Evolutionary conservation across 1,284 basidiomycete species (phyloP), one percentile per base, ranked within the genome.

Genomic region (Mycena citricolor): DNA sequence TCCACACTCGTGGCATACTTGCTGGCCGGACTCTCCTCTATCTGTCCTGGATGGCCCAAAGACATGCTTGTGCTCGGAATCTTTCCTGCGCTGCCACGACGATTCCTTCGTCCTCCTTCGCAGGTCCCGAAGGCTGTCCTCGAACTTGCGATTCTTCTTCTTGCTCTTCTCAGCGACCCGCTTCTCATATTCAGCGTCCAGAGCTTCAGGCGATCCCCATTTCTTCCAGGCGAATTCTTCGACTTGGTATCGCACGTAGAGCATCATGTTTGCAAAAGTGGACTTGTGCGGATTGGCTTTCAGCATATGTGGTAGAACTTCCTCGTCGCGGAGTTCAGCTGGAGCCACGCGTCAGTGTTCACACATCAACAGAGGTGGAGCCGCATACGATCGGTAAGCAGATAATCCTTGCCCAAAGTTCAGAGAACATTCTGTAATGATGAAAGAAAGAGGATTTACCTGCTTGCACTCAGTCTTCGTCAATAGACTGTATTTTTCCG

Each of bases 391-490:
- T 94, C 91, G 7, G 94, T 97, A 35, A 95, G 67, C 24, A 95
- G 79, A 62, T 94, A 93, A 66, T 94, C 92, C 86, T 92, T 57
- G 14, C 22, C 17, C 38, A 32, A 28, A 34, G 36, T 19, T 33
- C 29, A 53, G 35, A 32, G n/a, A 47, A 39, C 31, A 20, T 26
- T 30, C 32, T 30, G 8, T 33, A n/a, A 43, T 26, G 19, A 19
- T 25, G 20, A 29, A 17, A 29, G 37, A 20, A 16, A 42, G 38
- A 30, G 6, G 14, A 55, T 61, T 11, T 50, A 90, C 92, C 74
- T 94, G 89, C 67, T 97, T 97, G 66, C 94, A 98, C 66, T 99
- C 97, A 0, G 97, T 98, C 73, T 99, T 99, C 1, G 97, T 99
- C 39, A 99, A 69, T 2, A 99, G 71, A 63, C 91, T 92, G 64